Base-by-base conservation (phyloP, 768 basidiomycete species). In the Lactarius psammicola region DNA sequence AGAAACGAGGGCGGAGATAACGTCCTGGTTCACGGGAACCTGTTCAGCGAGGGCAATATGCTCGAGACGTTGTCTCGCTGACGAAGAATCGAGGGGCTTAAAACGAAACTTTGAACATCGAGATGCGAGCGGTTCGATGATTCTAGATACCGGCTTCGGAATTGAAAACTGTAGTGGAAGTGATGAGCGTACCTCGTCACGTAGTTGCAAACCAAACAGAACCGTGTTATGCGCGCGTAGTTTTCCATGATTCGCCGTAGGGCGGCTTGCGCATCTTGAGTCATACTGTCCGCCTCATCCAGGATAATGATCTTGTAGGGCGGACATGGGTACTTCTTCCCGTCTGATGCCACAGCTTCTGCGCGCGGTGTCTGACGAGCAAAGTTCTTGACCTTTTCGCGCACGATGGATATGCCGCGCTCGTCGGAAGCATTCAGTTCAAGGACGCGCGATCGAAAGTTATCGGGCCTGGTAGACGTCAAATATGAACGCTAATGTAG, bases 211-310 rank as follows among this genome's bases (percentile, higher is more conserved):
- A 98, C 94, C 26, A 99, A 81, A 76, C 97, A 99, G 78, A 99
- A 99, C 5, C 97, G 84, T 36, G 97, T 99, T 74, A 98, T 98
- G 63, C 90, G 85, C 20, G 93, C 93, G 72, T 98, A 95, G n/a
- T 88, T 95, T 77, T 99, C 97, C 97, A 99, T 99, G 74, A 98
- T 98, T n/a, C 97, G 86, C 49, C 97, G 84, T 46, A 99, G 80
- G 0, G 97, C 97, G 38, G 90, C 95, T 75, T 99, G 97, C 5
- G 97, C 97, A 74, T 99, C 97, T 78, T 98, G 96, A 6, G 97
- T 99, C 97, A 99, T 99, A 6, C 94, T 96, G 76, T 99, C 97
- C 26, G 97, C 97, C 78, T 99, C 97, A 72, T 99, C 97, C 30
- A 99, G 85, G 68, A 99, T 98, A 74, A 99, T 90, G 69, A 99